A percentile compares a stretch with the other conserved stretches of the same genome.
These are phyloP conservation scores for Pholiota microspora DNA, from an alignment of 768 basidiomycete species.

Conservation along the genomic window DNA sequence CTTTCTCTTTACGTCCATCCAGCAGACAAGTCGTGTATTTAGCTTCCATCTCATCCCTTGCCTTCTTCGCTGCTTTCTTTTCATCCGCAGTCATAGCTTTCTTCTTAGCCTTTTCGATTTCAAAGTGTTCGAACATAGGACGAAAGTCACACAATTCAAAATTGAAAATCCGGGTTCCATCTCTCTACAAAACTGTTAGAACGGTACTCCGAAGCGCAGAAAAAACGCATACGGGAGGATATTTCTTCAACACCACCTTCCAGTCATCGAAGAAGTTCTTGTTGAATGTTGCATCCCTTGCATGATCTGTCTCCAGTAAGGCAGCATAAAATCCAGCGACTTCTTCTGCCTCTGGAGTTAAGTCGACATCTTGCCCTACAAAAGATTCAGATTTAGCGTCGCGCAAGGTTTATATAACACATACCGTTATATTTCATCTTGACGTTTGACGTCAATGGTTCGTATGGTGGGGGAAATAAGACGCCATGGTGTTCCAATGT, in stretches of 20 bases:
- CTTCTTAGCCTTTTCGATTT: conserved; percentile 90
- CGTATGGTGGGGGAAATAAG: conserved; percentile 93
- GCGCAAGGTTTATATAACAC: conserved; percentile 19
- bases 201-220: neutral
- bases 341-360: conserved; percentile 88
- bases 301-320: conserved; percentile 90
- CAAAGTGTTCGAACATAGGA: conserved; percentile 92
- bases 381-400: conserved; percentile 3
- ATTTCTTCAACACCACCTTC: conserved; percentile 67
- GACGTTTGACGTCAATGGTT: conserved; percentile 74
- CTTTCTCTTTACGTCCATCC: conserved; percentile 96
- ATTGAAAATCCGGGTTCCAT: conserved; percentile 69
- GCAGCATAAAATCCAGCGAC: conserved; percentile 96
- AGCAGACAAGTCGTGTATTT: conserved; percentile 86
- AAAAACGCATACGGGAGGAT: conserved; percentile 64
- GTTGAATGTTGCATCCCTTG: conserved; percentile 83
- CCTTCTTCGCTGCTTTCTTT: conserved; percentile 89
- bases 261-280: conserved; percentile 97
- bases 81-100: conserved; percentile 81
- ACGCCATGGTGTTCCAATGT: conserved; percentile 96
- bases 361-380: conserved; percentile 72
- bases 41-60: conserved; percentile 79
- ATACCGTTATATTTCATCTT: conserved; percentile 96
- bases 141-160: conserved; percentile 90
- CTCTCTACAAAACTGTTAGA: conserved; percentile 40